Conservation (phyloP, 169 alveolate genomes). For the Eimeria acervulina region DNA sequence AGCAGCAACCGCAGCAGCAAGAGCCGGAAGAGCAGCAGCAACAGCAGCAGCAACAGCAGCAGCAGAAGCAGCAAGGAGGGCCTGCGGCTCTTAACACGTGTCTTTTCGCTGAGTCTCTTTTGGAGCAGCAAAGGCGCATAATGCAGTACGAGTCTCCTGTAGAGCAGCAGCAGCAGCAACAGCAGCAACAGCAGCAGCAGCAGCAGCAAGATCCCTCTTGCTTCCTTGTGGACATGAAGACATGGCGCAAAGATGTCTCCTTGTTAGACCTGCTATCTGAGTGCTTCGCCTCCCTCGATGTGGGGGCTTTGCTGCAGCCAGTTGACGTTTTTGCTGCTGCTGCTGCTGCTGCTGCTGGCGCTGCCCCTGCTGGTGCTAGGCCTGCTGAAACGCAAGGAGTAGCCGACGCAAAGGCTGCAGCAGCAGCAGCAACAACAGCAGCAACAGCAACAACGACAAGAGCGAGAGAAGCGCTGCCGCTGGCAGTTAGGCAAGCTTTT, state of each 20-base stretch:
- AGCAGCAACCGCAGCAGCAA: conserved; percentile 6
- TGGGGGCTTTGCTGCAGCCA: conserved; percentile 52
- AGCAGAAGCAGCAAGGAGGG: not conserved
- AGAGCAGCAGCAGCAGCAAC: conserved; percentile 43
- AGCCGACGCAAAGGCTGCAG: not conserved
- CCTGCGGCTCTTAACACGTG: conserved; percentile 66
- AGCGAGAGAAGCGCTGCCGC: not conserved
- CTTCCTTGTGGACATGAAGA: conserved; percentile 16
- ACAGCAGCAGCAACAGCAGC: not conserved
- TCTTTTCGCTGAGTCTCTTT: conserved; percentile 21
- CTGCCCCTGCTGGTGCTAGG: not conserved
- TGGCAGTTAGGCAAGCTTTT: not conserved
- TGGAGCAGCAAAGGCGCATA: conserved; percentile 65
- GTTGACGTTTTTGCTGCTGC: conserved; percentile 26
- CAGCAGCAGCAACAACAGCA: not conserved
- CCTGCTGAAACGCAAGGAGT: not conserved
- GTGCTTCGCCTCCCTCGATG: conserved; percentile 14
- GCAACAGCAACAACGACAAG: not conserved
- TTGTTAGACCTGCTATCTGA: conserved; percentile 59
- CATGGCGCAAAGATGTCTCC: conserved; percentile 62
- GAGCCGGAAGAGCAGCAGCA: not conserved
- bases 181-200: conserved; percentile 3
- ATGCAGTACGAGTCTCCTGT: not conserved
- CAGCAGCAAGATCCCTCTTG: not conserved
- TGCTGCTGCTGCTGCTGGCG: conserved; percentile 26